Evolutionary conservation across 495 filamentous ascomycete genomes (phyloP).

Genomic region (Penicillium dipodomyicola): DNA sequence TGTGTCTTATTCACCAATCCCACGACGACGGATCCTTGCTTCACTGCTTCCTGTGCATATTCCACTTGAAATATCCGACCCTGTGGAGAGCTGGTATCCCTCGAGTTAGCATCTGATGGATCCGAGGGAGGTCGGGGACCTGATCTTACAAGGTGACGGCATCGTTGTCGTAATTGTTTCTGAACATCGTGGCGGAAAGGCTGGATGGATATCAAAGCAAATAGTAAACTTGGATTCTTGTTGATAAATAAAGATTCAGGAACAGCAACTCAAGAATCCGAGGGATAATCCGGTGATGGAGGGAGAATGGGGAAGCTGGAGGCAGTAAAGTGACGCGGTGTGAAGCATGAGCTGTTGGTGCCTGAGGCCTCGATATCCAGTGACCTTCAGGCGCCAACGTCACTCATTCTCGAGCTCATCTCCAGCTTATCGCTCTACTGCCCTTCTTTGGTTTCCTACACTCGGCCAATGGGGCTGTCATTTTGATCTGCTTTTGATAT

Average conservation of each 20-base stretch:
- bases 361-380: constrained; percentile 38
- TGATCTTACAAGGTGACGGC: constrained; percentile 91
- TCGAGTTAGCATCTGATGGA: constrained; percentile 24
- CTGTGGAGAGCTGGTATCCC: constrained; percentile 78
- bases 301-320: constrained; percentile 29
- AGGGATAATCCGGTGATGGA: constrained; percentile 17
- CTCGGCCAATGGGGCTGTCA: constrained; percentile 27
- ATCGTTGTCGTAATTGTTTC: constrained; percentile 99
- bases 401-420: constrained; percentile 27
- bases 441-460: constrained; percentile 9
- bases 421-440: constrained; percentile 7
- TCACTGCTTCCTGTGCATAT: constrained; percentile 97
- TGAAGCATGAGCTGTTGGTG: constrained; percentile 36
- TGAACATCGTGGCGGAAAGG: constrained; percentile 69
- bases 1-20: constrained; percentile 97
- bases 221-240: constrained; percentile 1
- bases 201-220: constrained; percentile 11
- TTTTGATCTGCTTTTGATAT: constrained; percentile 7
- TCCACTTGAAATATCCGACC: constrained; percentile 99
- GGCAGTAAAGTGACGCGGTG: constrained; percentile 37
- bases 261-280: constrained; percentile 23
- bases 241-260: constrained; percentile 15
- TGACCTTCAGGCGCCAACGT: constrained; percentile 40
- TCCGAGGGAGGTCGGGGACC: constrained; percentile 28
- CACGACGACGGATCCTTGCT: constrained; percentile 97